A percentile compares a stretch with the other conserved stretches of the same genome.
Conservation (phyloP, 1,284 basidiomycete genomes). For the Cryptococcus neoformans region DNA sequence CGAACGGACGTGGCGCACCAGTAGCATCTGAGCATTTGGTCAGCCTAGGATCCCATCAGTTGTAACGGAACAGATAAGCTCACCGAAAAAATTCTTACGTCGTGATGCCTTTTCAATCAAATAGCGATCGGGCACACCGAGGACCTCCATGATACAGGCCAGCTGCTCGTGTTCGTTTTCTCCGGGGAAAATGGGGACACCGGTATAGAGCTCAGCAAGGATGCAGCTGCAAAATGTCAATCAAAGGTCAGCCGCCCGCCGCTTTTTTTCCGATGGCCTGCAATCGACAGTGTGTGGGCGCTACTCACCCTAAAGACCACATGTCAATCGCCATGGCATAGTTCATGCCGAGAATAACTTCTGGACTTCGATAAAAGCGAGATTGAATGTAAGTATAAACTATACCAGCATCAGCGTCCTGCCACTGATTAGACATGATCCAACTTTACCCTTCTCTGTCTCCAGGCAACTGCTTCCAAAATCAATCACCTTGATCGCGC, state of each 20-base stretch:
- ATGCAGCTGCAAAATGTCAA: constrained; percentile 60
- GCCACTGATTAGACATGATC: neutral
- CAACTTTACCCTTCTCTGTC: constrained; percentile 81
- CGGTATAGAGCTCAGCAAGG: constrained; percentile 96
- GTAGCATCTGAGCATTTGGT: constrained; percentile 66
- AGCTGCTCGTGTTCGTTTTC: constrained; percentile 99
- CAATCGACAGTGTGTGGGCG: no score
- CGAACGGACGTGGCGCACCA: constrained; percentile 84
- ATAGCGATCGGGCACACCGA: constrained; percentile 92
- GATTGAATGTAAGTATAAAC: constrained; percentile 99
- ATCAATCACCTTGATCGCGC: constrained; percentile 97
- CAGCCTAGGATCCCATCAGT: neutral
- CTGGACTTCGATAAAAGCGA: constrained; percentile 95
- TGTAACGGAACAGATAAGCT: constrained; percentile 23
- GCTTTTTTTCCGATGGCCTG: no score
- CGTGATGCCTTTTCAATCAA: constrained; percentile 91
- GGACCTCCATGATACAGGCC: constrained; percentile 99
- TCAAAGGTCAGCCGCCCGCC: neutral
- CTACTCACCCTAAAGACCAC: constrained; percentile 80
- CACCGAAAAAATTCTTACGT: constrained; percentile 94
- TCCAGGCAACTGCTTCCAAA: constrained; percentile 99
- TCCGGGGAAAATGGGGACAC: constrained; percentile 98
- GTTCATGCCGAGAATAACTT: constrained; percentile 94
- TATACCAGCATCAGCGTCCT: constrained; percentile 41
- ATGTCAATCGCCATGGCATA: constrained; percentile 95